Base-by-base conservation (phyloP, 2,329 filamentous ascomycete species). In the Penicillium concentricum region DNA sequence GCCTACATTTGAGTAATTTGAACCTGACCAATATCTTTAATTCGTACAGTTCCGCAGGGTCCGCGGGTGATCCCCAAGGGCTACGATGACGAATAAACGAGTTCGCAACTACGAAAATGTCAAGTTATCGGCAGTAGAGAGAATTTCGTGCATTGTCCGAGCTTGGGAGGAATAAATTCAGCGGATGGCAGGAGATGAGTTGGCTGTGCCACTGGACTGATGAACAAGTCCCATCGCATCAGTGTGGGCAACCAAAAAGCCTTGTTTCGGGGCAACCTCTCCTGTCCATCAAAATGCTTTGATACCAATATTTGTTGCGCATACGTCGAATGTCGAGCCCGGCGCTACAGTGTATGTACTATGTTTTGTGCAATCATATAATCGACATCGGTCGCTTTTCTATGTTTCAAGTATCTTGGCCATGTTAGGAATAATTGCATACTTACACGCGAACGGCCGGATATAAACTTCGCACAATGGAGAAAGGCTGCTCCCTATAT, bases 41-140 rank as follows among this genome's bases (percentile, higher is more conserved):
- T 53, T 30, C 47, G 32, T 41, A 54, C 57, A 81, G 78, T 81
- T 60, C 78, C 78, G 45, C 67, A 71, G 57, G 78, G 78, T 34
- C 77, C 77, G 61, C 75, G 78, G 43, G 70, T 73, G 54, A 76
- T 75, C 52, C 78, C 77, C 3, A 60, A 79, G 64, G 78, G 78
- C 47, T 81, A 74, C 64, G 78, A 80, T 62, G 78, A 81, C 67
- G 67, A 74, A 57, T 72, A 71, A 69, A 65, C 28, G 51, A 43
- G 18, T 26, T 51, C 50, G 51, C 32, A 54, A 37, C 45, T 54
- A 26, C 41, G 38, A 54, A 42, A 53, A 58, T 30, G 22, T 46
- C 38, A 54, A 57, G 47, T 54, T 41, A 37, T 52, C 43, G 41
- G 50, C 56, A 43, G 51, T 43, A 57, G 20, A 57, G 46, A 55